A percentile compares a stretch with the other conserved stretches of the same genome.
Conservation (phyloP, 2,329 filamentous ascomycete species). For the Aureobasidium pullulans region DNA sequence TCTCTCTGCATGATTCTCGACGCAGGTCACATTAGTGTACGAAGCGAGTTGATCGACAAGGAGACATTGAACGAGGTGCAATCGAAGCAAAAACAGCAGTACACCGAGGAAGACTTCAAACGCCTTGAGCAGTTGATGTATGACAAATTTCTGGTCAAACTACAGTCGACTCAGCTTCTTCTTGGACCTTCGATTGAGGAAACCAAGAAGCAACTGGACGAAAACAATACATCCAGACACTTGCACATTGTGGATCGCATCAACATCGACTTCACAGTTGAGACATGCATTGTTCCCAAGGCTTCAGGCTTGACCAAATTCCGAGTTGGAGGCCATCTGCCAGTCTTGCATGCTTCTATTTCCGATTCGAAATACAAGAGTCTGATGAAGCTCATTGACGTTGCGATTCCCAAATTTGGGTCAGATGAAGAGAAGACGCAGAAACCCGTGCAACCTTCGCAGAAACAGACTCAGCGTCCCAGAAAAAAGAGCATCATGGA, state of each 20-base stretch:
- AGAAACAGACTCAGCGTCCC: conserved; percentile 18
- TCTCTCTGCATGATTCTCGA: conserved; percentile 90
- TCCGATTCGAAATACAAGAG: conserved; percentile 97
- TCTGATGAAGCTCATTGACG: conserved; percentile 91
- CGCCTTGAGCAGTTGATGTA: conserved; percentile 92
- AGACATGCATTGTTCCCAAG: conserved; percentile 94
- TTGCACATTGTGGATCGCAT: conserved; percentile 93
- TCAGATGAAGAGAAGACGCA: conserved; percentile 28
- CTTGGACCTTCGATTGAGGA: conserved; percentile 90
- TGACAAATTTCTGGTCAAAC: conserved; percentile 87
- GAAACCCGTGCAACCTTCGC: neutral
- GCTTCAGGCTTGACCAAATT: conserved; percentile 88
- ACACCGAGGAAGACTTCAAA: conserved; percentile 82
- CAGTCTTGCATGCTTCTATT: conserved; percentile 81
- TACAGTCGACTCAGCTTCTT: conserved; percentile 89
- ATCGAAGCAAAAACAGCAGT: conserved; percentile 78
- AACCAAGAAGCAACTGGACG: conserved; percentile 72
- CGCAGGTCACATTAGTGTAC: conserved; percentile 90
- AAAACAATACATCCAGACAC: conserved; percentile 56
- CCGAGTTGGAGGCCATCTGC: conserved; percentile 82
- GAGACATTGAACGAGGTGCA: conserved; percentile 85
- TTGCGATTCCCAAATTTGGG: conserved; percentile 80
- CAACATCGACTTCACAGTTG: conserved; percentile 94
- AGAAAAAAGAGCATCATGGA: conserved; percentile 21
- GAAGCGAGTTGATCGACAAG: conserved; percentile 87